Percentiles rank a stretch among this genome's conserved stretches.
Evolutionary conservation across 2,329 filamentous ascomycete species (phyloP).

Genomic region (Metarhizium album): DNA sequence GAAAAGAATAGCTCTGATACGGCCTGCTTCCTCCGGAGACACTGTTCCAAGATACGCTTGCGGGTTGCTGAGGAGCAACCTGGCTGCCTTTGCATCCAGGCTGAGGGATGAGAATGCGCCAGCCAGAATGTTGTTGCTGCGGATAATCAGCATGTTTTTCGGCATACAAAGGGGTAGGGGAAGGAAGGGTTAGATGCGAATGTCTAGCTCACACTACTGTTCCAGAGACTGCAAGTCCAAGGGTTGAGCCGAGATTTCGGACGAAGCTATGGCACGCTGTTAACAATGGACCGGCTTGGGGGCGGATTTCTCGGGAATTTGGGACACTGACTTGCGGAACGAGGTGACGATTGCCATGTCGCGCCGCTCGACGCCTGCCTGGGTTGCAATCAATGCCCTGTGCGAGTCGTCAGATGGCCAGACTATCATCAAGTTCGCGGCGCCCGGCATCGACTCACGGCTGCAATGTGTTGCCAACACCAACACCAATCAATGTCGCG

Average conservation of each 20-base stretch:
- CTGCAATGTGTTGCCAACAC: slow-evolving; percentile 41
- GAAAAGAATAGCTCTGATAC: slow-evolving; percentile 20
- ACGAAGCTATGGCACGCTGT: slow-evolving; percentile 21
- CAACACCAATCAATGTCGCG: slow-evolving; percentile 38
- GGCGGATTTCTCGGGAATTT: too few species aligned
- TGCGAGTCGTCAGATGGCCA: too few species aligned
- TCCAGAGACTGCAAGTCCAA: slow-evolving; percentile 28
- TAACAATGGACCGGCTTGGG: background rate
- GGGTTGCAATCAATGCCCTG: slow-evolving; percentile 39
- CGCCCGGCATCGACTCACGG: slow-evolving; percentile 25
- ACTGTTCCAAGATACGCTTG: slow-evolving; percentile 21
- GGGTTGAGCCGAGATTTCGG: slow-evolving; percentile 26
- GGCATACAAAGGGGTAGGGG: background rate
- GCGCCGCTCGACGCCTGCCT: slow-evolving; percentile 41
- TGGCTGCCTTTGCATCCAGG: slow-evolving; percentile 12
- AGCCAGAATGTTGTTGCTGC: slow-evolving; percentile 27
- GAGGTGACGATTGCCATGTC: slow-evolving; percentile 35
- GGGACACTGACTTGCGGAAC: slow-evolving; percentile 30
- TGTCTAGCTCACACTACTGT: slow-evolving; percentile 23
- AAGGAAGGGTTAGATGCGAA: background rate
- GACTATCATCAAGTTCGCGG: too few species aligned
- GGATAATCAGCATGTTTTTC: background rate
- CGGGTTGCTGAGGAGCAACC: slow-evolving; percentile 22
- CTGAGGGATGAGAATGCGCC: slow-evolving; percentile 17
- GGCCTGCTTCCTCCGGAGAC: slow-evolving; percentile 17